Evolutionary conservation across 2,329 filamentous ascomycete species (phyloP), one percentile per base, ranked within the genome.

Genomic region (Nectriaceae sp.): DNA sequence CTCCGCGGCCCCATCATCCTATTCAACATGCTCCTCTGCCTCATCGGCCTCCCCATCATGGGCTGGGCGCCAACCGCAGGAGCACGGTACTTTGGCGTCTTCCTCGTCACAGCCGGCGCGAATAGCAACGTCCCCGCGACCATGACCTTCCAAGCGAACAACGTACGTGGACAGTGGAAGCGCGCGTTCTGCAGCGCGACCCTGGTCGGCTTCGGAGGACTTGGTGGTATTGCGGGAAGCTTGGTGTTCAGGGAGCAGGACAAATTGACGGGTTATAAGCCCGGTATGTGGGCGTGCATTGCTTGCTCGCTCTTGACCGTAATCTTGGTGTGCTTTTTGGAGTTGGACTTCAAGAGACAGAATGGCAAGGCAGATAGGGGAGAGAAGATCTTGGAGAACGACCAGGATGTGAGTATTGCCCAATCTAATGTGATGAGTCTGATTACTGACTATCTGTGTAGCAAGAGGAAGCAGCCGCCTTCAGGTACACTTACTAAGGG

Each of bases 111-210:
- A 0, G 87, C 87, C 0, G 89, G 88, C 6, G 84, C 85, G 54
- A 91, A 91, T 68, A 80, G 85, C 55, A 94, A 94, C 65, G 76
- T 93, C 4, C 90, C 90, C 0, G 77, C 83, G 2, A 76, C 83
- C 39, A 83, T 95, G 74, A 80, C 88, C 0, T 94, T 90, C 72
- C 89, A 93, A 72, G 88, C 89, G 36, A 94, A 93, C 71, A 95
- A 95, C 69, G 87, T 95, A 62, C 84, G 88, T 44, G 90, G 89
- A 0, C 89, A 94, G 71, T 95, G 89, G 89, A 95, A 93, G 73
- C 83, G 90, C 40, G 89, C 89, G 1, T 85, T 94, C 57, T 86
- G 83, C 65, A 88, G 83, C 50, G 88, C 89, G 3, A 87, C 85
- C 0, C 78, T 93, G 2, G 87, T 94, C 3, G 87, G 86, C 1